Conservation (phyloP, 2,329 filamentous ascomycete species). For the Boeremia exigua region DNA sequence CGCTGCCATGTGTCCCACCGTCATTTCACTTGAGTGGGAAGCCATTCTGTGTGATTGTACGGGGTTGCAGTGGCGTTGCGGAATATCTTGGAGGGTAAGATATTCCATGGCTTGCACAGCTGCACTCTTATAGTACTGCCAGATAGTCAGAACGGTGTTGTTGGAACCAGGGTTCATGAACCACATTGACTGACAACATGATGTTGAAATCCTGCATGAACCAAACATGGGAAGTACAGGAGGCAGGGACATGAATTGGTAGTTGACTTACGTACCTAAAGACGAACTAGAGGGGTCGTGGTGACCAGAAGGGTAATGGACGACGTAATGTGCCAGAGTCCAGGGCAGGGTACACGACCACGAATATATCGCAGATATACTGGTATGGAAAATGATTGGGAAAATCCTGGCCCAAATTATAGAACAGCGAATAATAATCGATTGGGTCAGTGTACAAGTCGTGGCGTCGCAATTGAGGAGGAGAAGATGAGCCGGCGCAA, state of each 20-base stretch:
- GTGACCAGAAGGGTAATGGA: neutral
- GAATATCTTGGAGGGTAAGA: conserved; percentile 48
- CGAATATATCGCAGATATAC: conserved; percentile 21
- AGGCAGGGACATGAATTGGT: neutral
- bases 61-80: conserved; percentile 40
- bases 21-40: conserved; percentile 31
- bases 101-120: conserved; percentile 40
- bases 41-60: conserved; percentile 39
- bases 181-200: neutral
- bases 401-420: conserved; percentile 10
- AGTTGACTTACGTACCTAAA: conserved; percentile 1
- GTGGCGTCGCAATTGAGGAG: conserved; percentile 19
- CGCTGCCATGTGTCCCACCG: conserved; percentile 35
- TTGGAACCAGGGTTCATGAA: conserved; percentile 7
- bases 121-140: conserved; percentile 14
- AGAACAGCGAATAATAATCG: conserved; percentile 12
- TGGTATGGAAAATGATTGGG: neutral
- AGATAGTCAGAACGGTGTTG: conserved; percentile 1
- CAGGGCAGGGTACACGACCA: conserved; percentile 11
- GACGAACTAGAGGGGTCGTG: neutral
- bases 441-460: conserved; percentile 4
- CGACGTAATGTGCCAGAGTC: conserved; percentile 5
- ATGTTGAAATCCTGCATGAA: neutral
- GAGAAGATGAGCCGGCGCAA: conserved; percentile 31
- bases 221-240: neutral